Evolutionary conservation across 805 yeast genomes (phyloP), one percentile per base, ranked within the genome.

Genomic region (Barnettozyma sucrosica): DNA sequence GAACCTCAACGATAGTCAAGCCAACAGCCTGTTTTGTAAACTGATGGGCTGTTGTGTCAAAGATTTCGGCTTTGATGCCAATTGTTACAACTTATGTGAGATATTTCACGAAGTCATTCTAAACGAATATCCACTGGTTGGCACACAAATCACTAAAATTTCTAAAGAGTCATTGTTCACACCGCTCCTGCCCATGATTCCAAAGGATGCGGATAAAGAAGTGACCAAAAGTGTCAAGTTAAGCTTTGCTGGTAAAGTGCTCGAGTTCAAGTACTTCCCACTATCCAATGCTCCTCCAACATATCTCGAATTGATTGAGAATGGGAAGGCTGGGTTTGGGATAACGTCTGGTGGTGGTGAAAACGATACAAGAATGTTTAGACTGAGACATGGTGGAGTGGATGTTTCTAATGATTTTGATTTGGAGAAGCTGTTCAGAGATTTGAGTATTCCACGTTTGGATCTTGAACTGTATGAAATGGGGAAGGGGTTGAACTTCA

Each of bases 281-380:
- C 64, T 72, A 41, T 77, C 80, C 52, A 78, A 84, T 40, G 84
- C 95, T 0, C 84, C 95, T 7, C 98, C 98, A 2, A 83, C 93
- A 0, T 67, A 82, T 36, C 58, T 74, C 25, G 98, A 90, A 64
- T 66, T 90, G n/a, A 56, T 89, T 11, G 86, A 85, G 48, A 89
- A 89, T 61, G 89, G 88, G 14, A 79, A 79, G 46, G 70, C 74
- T 44, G 85, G 90, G 21, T 90, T 90, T 43, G 58, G 55, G 4
- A 51, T 53, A n/a, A 32, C 5, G 10, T 20, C 41, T 16, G 47
- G 43, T 16, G 53, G 53, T 18, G 24, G 24, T 7, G 47, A 42
- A 10, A 54, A 54, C 28, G 48, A 47, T 40, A 34, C 23, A 9
- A 41, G 46, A 19, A 36, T 24, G 14, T 43, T 57, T 16, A 47